A percentile compares a stretch with the other conserved stretches of the same genome.
Evolutionary conservation across 805 yeast species (phyloP).

Genomic region (Candida argentea): DNA sequence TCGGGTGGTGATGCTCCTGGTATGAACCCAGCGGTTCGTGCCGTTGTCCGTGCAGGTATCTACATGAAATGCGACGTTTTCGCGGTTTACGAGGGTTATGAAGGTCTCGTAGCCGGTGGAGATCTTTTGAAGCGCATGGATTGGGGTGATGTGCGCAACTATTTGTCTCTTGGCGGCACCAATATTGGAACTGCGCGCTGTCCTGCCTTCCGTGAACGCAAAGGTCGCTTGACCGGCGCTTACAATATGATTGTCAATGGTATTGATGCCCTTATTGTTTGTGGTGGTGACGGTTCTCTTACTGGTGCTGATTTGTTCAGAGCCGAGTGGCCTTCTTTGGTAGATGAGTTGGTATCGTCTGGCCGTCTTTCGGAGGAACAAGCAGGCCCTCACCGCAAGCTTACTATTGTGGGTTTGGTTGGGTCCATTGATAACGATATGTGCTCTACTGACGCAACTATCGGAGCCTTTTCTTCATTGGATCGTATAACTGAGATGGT

Average conservation of each 20-base stretch:
- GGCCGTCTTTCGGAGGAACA: slow-evolving; percentile 38
- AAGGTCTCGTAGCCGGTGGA: slow-evolving; percentile 63
- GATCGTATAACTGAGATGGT: slow-evolving; percentile 66
- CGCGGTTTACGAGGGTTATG: slow-evolving; percentile 67
- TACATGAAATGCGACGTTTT: slow-evolving; percentile 54
- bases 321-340: slow-evolving; percentile 66
- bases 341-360: slow-evolving; percentile 41
- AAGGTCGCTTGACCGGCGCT: slow-evolving; percentile 56
- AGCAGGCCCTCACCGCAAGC: slow-evolving; percentile 38
- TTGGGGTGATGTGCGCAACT: slow-evolving; percentile 69
- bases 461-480: slow-evolving; percentile 71
- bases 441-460: slow-evolving; percentile 78
- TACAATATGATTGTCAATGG: slow-evolving; percentile 59
- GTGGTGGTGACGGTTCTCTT: slow-evolving; percentile 79
- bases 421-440: slow-evolving; percentile 82
- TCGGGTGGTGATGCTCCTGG: slow-evolving; percentile 82
- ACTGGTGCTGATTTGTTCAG: slow-evolving; percentile 77
- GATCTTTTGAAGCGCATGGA: slow-evolving; percentile 48
- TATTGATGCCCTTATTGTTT: slow-evolving; percentile 67
- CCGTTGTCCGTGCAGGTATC: slow-evolving; percentile 62
- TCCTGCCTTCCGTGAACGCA: slow-evolving; percentile 53
- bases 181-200: slow-evolving; percentile 73
- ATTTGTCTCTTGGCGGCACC: slow-evolving; percentile 66
- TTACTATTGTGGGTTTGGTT: slow-evolving; percentile 65
- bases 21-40: slow-evolving; percentile 69